Conservation (phyloP, 768 basidiomycete genomes). For the Macrolepiota dolichaula region DNA sequence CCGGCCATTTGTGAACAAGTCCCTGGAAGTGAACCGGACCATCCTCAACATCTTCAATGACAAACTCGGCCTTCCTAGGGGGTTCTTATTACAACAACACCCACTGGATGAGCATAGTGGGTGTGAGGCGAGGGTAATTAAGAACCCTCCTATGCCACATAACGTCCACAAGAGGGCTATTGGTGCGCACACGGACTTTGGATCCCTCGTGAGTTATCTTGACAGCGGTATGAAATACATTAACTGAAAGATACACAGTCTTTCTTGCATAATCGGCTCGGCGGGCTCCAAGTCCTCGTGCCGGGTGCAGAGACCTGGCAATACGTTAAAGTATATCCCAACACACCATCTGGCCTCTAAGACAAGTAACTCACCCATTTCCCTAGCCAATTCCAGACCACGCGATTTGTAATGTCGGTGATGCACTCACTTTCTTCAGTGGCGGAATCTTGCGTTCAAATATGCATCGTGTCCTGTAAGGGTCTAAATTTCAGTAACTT, state of each 20-base stretch:
- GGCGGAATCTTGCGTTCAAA: conserved; percentile 64
- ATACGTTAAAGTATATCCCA: conserved; percentile 52
- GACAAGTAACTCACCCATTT: background rate
- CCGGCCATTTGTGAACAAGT: conserved; percentile 53
- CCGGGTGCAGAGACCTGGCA: conserved; percentile 63
- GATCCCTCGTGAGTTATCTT: conserved; percentile 51
- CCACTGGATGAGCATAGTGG: conserved; percentile 43
- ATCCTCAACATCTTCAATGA: conserved; percentile 56
- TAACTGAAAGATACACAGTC: conserved; percentile 46
- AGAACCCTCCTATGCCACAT: conserved; percentile 36
- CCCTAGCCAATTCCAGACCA: conserved; percentile 49
- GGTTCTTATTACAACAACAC: conserved; percentile 43
- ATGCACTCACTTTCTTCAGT: conserved; percentile 58
- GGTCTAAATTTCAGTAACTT: background rate
- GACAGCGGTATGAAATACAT: conserved; percentile 13
- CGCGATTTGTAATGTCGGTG: conserved; percentile 61
- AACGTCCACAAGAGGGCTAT: conserved; percentile 38
- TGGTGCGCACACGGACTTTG: conserved; percentile 74
- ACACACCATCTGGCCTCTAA: background rate
- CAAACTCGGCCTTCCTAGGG: conserved; percentile 48
- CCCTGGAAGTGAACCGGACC: conserved; percentile 50
- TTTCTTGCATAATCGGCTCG: conserved; percentile 66
- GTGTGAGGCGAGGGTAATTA: conserved; percentile 56
- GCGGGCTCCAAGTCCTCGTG: conserved; percentile 66
- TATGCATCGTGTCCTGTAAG: conserved; percentile 60